phyloP scores from a whole-genome alignment of 108 stramenopile genomes.

The Cyclotella distinguenda region DNA sequence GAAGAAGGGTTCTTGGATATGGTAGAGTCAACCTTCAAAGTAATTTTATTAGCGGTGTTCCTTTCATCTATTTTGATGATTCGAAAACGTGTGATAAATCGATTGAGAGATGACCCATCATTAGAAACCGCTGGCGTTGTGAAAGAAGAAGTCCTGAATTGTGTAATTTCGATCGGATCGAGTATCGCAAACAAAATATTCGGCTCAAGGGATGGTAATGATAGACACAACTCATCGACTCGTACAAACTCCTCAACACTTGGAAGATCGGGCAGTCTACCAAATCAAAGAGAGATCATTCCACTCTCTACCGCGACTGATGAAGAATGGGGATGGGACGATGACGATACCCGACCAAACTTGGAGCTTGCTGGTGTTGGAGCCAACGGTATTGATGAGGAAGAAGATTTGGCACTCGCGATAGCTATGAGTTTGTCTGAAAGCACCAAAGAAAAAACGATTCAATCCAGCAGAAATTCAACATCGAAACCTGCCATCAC shows the following conservation, averaged over 20 bases:
- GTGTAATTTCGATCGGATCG: conserved; percentile 4
- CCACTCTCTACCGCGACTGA: conserved; percentile 46
- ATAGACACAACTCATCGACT: not conserved
- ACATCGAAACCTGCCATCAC: not conserved
- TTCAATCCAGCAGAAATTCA: not conserved
- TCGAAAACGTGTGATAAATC: conserved; percentile 32
- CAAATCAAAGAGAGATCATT: conserved; percentile 16
- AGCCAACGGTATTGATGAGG: conserved; percentile 27
- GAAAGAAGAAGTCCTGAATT: conserved; percentile 25
- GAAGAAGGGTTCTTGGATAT: conserved; percentile 29
- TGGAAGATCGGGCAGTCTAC: not conserved
- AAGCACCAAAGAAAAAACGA: not conserved
- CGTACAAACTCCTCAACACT: no score
- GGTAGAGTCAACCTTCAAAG: conserved; percentile 30
- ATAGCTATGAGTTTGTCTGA: conserved; percentile 48
- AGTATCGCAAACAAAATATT: not conserved
- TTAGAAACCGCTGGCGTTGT: conserved; percentile 11
- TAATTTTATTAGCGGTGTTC: conserved; percentile 28
- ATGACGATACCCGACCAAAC: conserved; percentile 26
- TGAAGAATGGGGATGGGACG: conserved; percentile 52
- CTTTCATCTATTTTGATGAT: conserved; percentile 29
- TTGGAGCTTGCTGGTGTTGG: conserved; percentile 34
- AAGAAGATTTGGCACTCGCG: conserved; percentile 44
- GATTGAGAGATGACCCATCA: conserved; percentile 22
- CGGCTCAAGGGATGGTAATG: conserved; percentile 2